Percentiles rank a stretch among this genome's conserved stretches.
These are phyloP conservation scores for Afroboletus lepidellus DNA, from an alignment of 1,284 basidiomycete species.

Conservation along the genomic window DNA sequence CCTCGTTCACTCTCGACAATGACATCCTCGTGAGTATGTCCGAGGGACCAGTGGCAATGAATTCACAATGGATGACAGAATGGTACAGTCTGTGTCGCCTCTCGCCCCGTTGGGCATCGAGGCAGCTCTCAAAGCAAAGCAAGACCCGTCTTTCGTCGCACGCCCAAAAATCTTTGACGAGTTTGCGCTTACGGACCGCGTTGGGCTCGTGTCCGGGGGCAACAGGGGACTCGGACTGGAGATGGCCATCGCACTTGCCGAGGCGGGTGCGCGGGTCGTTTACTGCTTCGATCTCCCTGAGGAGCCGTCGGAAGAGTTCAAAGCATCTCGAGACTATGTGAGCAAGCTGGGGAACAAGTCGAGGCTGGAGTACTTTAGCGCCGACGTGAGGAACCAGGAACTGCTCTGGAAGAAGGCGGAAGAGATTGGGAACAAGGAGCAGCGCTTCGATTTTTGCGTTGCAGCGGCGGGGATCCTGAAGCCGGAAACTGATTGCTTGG, in stretches of 20 bases:
- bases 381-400: constrained; percentile 64
- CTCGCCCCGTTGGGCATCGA: constrained; percentile 60
- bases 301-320: constrained; percentile 68
- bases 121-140: constrained; percentile 51
- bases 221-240: constrained; percentile 82
- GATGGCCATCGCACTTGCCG: constrained; percentile 74
- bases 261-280: constrained; percentile 74
- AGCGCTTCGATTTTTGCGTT: constrained; percentile 70
- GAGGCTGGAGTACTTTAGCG: constrained; percentile 64
- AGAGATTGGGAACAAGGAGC: constrained; percentile 61
- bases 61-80: constrained; percentile 7
- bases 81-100: constrained; percentile 46
- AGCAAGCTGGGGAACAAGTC: constrained; percentile 44
- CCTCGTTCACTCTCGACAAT: not conserved
- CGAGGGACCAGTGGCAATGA: no score
- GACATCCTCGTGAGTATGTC: constrained; percentile 19
- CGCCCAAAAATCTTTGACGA: constrained; percentile 63
- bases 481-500: constrained; percentile 59
- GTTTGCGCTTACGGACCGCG: constrained; percentile 73
- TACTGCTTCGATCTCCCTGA: constrained; percentile 76
- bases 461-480: constrained; percentile 78
- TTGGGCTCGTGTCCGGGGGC: constrained; percentile 75
- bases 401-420: constrained; percentile 54
- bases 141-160: constrained; percentile 34
- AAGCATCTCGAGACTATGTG: constrained; percentile 53